Base-by-base conservation (phyloP, 768 basidiomycete genomes). In the Rhodotorula taiwanensis region DNA sequence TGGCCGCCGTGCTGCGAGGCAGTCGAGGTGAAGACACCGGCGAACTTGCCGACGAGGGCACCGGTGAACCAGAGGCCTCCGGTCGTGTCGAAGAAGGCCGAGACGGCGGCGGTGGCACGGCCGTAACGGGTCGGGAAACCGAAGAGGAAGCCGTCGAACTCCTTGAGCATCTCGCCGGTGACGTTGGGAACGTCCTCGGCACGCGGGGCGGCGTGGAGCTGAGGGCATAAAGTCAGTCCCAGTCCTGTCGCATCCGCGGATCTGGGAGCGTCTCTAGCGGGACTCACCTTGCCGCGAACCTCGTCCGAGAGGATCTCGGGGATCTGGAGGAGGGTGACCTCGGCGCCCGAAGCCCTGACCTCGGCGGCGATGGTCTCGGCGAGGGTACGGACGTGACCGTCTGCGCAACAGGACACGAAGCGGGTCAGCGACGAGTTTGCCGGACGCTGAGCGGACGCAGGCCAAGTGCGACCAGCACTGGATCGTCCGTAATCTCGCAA, bases 31-130 rank as follows among this genome's bases (percentile, higher is more conserved):
- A 90, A 91, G 6, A 86, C 84, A 25, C 56, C 44, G 21, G 81
- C 89, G 68, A 82, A 84, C 75, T 92, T 93, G 69, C 89, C 89
- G 23, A 79, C 76, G 54, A 92, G 78, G 3, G 76, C 78, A 27
- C 88, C 67, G n/a, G 31, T 53, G 0, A 61, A 71, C 87, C 88
- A 89, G 36, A 87, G 79, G 2, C 75, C 70, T 58, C 88, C 87
- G 13, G 87, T 88, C 10, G 79, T 73, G 66, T 90, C 59, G 83
- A 86, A 89, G 77, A 91, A 86, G 0, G 75, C 67, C 43, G 73
- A 74, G 1, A 76, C 86, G 70, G 92, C 89, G 4, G 79, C 86
- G 30, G 89, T 83, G 75, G 88, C 84, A 72, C 81, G 84, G 45
- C 89, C 89, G 76, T 82, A 93, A 71, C 89, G 65, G 39, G 58